Evolutionary conservation across 805 yeast genomes (phyloP).

Genomic region (Zygosaccharomyces bisporus): DNA sequence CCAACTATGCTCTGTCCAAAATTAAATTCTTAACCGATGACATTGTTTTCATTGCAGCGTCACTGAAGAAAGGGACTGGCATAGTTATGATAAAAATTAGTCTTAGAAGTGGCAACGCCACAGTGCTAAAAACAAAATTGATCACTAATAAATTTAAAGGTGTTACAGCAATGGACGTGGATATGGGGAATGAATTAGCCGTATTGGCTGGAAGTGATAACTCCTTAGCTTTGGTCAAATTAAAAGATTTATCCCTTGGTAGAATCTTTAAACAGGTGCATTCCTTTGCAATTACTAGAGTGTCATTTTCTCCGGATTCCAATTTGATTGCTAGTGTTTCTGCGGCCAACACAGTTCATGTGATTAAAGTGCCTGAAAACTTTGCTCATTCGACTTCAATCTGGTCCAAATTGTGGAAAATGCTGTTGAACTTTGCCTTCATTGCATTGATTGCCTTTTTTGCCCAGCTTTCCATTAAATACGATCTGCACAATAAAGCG

Average conservation of each 20-base stretch:
- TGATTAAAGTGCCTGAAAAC: conserved; percentile 55
- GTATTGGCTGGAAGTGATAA: conserved; percentile 54
- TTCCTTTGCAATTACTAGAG: conserved; percentile 70
- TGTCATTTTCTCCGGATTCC: conserved; percentile 67
- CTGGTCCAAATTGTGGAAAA: conserved; percentile 21
- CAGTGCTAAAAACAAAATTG: conserved; percentile 25
- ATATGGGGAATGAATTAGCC: conserved; percentile 32
- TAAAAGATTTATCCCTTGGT: conserved; percentile 48
- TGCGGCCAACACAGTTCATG: conserved; percentile 69
- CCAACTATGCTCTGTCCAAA: conserved; percentile 34
- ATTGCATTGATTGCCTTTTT: conserved; percentile 25
- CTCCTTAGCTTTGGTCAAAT: conserved; percentile 55
- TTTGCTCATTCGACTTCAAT: conserved; percentile 37
- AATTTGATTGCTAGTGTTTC: conserved; percentile 65
- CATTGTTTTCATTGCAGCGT: conserved; percentile 43
- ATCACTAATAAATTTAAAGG: conserved; percentile 44
- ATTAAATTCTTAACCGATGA: conserved; percentile 37
- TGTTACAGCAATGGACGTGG: conserved; percentile 50
- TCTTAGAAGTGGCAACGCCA: conserved; percentile 26
- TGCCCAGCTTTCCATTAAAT: conserved; percentile 25
- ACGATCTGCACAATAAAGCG: conserved; percentile 25
- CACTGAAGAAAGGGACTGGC: conserved; percentile 41
- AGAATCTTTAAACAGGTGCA: conserved; percentile 61
- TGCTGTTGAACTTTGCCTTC: conserved; percentile 27
- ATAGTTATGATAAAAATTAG: conserved; percentile 34